These are phyloP conservation scores for Letharia lupina DNA, from an alignment of 495 filamentous ascomycete species.

Conservation along the genomic window DNA sequence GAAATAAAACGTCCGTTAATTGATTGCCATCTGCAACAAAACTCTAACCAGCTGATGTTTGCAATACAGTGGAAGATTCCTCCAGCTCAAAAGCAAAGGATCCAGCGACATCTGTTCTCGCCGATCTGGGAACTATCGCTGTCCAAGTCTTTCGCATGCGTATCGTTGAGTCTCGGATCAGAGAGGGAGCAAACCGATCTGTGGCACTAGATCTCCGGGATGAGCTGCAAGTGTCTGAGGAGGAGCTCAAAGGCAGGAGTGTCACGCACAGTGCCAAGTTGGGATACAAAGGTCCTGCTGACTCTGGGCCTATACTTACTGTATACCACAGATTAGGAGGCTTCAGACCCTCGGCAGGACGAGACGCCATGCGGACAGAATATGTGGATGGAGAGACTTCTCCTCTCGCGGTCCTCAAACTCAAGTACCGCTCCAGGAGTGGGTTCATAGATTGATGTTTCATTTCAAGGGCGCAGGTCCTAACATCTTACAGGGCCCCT, in stretches of 20 bases:
- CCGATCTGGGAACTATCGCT: not conserved
- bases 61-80: not conserved
- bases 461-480: not conserved
- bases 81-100: not conserved
- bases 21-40: too few species aligned
- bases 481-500: slow-evolving; percentile 5
- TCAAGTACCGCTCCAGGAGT: slow-evolving; percentile 18
- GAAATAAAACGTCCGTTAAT: not conserved
- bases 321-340: not conserved
- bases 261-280: slow-evolving; percentile 2
- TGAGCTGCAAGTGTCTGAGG: not conserved
- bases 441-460: not conserved
- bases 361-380: not conserved
- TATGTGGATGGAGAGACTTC: not conserved
- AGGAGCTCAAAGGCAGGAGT: slow-evolving; percentile 9
- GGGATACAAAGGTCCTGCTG: too few species aligned
- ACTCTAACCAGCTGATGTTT: not conserved
- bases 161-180: not conserved
- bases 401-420: slow-evolving; percentile 7
- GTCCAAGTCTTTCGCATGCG: not conserved
- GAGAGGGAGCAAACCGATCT: too few species aligned
- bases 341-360: not conserved
- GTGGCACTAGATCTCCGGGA: not conserved
- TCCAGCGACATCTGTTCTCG: not conserved
- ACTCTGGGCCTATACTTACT: too few species aligned